Evolutionary conservation across 805 yeast genomes (phyloP).

Genomic region (Dipodascopsis tothii): DNA sequence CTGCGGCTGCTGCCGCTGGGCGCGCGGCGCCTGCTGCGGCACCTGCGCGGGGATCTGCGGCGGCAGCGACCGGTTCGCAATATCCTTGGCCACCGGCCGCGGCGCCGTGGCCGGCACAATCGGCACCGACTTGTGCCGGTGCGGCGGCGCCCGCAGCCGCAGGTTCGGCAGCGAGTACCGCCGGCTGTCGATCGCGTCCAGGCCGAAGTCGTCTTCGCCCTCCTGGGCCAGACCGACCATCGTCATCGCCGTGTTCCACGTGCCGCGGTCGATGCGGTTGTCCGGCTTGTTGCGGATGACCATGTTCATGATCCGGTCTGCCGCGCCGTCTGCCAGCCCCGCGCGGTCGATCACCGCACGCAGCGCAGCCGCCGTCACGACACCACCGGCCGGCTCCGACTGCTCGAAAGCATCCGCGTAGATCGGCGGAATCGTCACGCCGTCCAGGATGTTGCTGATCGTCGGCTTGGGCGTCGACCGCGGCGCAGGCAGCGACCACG

Average conservation of each 20-base stretch:
- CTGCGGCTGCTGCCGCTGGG: constrained; percentile 1
- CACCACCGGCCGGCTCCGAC: constrained; percentile 23
- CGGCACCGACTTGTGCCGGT: not conserved
- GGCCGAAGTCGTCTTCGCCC: constrained; percentile 28
- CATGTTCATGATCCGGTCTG: constrained; percentile 11
- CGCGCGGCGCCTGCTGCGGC: constrained; percentile 1
- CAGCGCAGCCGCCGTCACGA: constrained; percentile 13
- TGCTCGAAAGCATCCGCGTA: constrained; percentile 21
- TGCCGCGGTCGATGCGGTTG: constrained; percentile 23
- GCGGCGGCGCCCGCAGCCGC: constrained; percentile 1
- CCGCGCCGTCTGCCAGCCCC: constrained; percentile 12
- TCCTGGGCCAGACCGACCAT: constrained; percentile 31
- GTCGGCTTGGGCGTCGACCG: constrained; percentile 16
- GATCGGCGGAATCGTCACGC: constrained; percentile 14
- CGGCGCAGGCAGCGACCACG: constrained; percentile 15
- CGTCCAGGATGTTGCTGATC: constrained; percentile 17
- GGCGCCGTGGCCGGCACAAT: not conserved
- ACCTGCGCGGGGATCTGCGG: constrained; percentile 3
- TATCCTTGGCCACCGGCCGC: not conserved
- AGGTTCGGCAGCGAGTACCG: constrained; percentile 12
- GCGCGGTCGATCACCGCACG: constrained; percentile 21
- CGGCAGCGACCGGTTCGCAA: constrained; percentile 3
- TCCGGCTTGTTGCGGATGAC: constrained; percentile 21
- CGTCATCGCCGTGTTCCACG: constrained; percentile 32
- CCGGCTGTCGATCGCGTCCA: constrained; percentile 27